A percentile compares a stretch with the other conserved stretches of the same genome.
These are phyloP conservation scores for Microbotryum intermedium DNA, from an alignment of 1,284 basidiomycete genomes.

Conservation along the genomic window DNA sequence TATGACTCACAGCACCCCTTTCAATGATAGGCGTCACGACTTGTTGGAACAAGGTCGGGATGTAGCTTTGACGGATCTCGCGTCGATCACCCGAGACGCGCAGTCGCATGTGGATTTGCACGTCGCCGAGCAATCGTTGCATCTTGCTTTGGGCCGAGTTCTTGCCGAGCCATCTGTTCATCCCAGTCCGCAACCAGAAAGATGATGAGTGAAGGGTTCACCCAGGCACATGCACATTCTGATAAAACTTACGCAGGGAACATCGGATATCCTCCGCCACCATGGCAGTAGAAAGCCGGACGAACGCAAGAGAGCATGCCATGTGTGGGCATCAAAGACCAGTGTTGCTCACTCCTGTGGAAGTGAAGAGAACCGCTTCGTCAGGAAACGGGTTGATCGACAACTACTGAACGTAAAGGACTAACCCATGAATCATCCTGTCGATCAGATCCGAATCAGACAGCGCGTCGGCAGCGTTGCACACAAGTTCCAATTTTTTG, in stretches of 20 bases:
- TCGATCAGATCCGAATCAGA: constrained; percentile 96
- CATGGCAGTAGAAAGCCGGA: constrained; percentile 74
- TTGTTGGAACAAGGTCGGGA: constrained; percentile 71
- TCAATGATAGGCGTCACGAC: constrained; percentile 68
- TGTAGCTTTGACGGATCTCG: constrained; percentile 84
- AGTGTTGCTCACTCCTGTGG: constrained; percentile 80
- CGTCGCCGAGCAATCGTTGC: constrained; percentile 68
- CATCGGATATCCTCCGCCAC: constrained; percentile 45
- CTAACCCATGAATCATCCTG: constrained; percentile 81
- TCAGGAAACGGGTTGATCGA: background rate
- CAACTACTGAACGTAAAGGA: background rate
- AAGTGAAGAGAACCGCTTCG: no score
- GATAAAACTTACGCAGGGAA: constrained; percentile 65
- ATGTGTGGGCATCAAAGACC: constrained; percentile 89
- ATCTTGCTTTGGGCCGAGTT: constrained; percentile 89
- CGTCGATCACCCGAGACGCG: constrained; percentile 78
- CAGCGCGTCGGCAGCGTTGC: constrained; percentile 73
- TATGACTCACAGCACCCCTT: constrained; percentile 46
- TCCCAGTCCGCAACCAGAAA: background rate
- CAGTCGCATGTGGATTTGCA: constrained; percentile 90
- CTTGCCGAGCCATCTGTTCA: constrained; percentile 80
- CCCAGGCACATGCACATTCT: background rate
- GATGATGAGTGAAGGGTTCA: constrained; percentile 3
- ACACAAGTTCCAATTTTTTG: constrained; percentile 60
- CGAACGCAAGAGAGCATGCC: constrained; percentile 80